Percentiles rank a stretch among this genome's conserved stretches.
These are phyloP conservation scores for Miscanthus lutarioriparius DNA, from an alignment of 176 grass and related monocot genomes.

Conservation along the genomic window DNA sequence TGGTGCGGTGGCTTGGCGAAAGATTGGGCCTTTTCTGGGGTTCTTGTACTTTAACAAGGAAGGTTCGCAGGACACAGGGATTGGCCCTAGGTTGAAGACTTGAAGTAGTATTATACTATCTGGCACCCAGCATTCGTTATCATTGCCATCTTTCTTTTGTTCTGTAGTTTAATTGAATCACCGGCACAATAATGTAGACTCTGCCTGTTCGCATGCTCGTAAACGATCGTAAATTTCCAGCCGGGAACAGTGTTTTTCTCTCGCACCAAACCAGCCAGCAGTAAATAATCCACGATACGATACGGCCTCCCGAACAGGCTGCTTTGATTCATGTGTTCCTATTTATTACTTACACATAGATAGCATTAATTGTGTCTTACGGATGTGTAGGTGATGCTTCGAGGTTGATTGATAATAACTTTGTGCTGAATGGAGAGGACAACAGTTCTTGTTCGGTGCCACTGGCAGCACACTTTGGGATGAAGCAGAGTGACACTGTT, in stretches of 20 bases:
- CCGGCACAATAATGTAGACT: neutral
- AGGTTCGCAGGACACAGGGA: neutral
- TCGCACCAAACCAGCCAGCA: too few species aligned
- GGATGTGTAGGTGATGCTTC: slow-evolving; percentile 33
- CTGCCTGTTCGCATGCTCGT: too few species aligned
- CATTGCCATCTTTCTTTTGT: neutral
- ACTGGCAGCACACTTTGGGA: neutral
- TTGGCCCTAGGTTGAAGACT: slow-evolving; percentile 15
- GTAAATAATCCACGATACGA: too few species aligned
- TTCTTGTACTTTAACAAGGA: neutral
- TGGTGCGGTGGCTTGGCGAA: neutral
- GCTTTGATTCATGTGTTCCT: neutral
- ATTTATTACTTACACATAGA: neutral
- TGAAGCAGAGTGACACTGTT: neutral
- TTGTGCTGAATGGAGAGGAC: slow-evolving; percentile 9
- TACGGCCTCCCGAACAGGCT: too few species aligned
- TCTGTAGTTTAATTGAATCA: neutral
- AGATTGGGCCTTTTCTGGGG: slow-evolving; percentile 3
- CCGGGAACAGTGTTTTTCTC: too few species aligned
- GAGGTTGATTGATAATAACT: slow-evolving; percentile 19
- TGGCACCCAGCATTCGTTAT: neutral
- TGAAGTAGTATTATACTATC: neutral
- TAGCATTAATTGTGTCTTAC: neutral
- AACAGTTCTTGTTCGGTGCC: neutral
- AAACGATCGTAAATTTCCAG: too few species aligned